Base-by-base conservation (phyloP, 2,329 filamentous ascomycete genomes). In the Ascochyta koolunga region DNA sequence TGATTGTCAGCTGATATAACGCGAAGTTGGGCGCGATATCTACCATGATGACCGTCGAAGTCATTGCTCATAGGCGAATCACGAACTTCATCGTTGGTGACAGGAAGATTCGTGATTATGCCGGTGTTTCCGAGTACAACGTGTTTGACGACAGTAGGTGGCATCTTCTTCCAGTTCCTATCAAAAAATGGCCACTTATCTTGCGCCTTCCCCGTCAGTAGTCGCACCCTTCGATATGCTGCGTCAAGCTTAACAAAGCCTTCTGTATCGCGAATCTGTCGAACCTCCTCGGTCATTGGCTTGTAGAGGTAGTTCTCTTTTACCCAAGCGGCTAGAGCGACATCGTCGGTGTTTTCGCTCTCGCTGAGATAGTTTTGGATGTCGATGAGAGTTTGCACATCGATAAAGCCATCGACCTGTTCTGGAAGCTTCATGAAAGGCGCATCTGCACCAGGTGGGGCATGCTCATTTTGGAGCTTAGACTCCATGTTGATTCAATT, bases 161-260 rank as follows among this genome's bases (percentile, higher is more conserved):
- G 58, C 58, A 70, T 63, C 21, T 54, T 45, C 40, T 67, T 70
- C 60, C 60, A 64, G 25, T 55, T 58, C 10, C 43, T 44, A 29
- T 67, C 59, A 38, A 67, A 67, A 37, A 72, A 71, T 19, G 69
- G 69, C 68, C 68, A 72, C 49, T 70, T 67, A 31, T 71, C 67
- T 56, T 67, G 64, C 22, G 65, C 59, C 41, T 63, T 64, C n/a
- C 64, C 65, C 15, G 68, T 71, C 25, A 71, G 63, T 16, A 54
- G 50, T 13, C 64, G 63, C 19, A 66, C 67, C 29, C 69, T 64
- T 36, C 64, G 62, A 39, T 67, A 72, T 13, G 69, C 69, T n/a
- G 54, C 55, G 25, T 69, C 61, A 3, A 72, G 50, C 18, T 65
- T 59, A 27, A 40, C 33, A 44, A 68, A 70, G 24, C 58, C 64